phyloP scores from a whole-genome alignment of 306 rosid species.

The Betula pendula region DNA sequence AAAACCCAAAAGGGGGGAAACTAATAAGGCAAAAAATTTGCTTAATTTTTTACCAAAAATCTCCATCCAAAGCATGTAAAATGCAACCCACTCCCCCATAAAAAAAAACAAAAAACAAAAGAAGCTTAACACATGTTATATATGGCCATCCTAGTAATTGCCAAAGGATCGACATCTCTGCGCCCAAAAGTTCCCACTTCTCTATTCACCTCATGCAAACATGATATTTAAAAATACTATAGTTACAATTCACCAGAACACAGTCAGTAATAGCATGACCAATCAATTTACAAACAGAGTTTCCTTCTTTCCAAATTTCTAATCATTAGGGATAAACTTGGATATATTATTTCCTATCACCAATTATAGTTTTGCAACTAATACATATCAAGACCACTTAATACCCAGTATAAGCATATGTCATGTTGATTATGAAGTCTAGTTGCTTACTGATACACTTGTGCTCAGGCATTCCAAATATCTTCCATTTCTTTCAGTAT shows the following conservation, averaged over 20 bases:
- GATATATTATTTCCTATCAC: neutral
- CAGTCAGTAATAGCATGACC: neutral
- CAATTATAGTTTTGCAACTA: neutral
- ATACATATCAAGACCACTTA: neutral
- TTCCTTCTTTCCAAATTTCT: neutral
- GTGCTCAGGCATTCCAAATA: neutral
- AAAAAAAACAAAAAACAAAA: neutral
- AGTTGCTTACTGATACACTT: neutral
- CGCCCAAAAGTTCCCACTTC: conserved; percentile 3
- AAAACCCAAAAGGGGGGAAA: neutral
- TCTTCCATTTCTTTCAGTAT: too few species aligned
- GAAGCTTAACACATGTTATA: neutral
- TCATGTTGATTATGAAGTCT: neutral
- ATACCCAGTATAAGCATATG: neutral
- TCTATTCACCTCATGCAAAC: neutral
- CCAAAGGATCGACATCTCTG: neutral
- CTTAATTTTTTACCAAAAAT: neutral
- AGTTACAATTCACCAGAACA: neutral
- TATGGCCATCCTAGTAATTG: neutral
- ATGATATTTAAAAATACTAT: neutral
- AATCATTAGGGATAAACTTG: neutral
- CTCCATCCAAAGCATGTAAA: neutral
- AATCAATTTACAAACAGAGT: neutral
- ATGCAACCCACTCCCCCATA: neutral
- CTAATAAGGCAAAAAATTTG: neutral